These are phyloP conservation scores for Acephala macrosclerotiorum DNA, from an alignment of 2,329 filamentous ascomycete genomes.

Conservation along the genomic window DNA sequence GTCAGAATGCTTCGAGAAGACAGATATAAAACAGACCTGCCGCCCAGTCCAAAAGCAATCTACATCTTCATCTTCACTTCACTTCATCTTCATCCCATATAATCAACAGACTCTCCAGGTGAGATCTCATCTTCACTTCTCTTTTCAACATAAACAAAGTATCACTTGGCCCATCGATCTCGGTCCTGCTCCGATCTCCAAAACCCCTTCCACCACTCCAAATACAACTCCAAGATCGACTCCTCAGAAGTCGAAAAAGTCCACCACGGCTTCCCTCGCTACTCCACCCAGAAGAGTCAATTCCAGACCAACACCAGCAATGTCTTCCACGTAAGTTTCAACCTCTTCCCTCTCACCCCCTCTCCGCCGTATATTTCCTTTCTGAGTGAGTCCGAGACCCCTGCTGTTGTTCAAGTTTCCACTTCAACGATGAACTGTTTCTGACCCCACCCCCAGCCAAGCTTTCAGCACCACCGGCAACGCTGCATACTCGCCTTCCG, in stretches of 20 bases:
- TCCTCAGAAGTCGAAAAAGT: slow-evolving; percentile 7
- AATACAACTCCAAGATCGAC: slow-evolving; percentile 4
- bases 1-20: slow-evolving; percentile 7
- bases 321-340: slow-evolving; percentile 33
- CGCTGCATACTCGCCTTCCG: slow-evolving; percentile 46
- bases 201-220: slow-evolving; percentile 2
- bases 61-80: slow-evolving; percentile 10
- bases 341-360: slow-evolving; percentile 5
- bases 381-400: no score
- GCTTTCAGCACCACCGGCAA: slow-evolving; percentile 42
- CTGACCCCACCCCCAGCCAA: slow-evolving; percentile 7
- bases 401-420: background rate
- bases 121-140: slow-evolving; percentile 25
- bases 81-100: slow-evolving; percentile 20
- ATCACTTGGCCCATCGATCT: slow-evolving; percentile 26
- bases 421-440: slow-evolving; percentile 17
- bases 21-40: slow-evolving; percentile 8
- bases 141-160: slow-evolving; percentile 14
- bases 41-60: slow-evolving; percentile 21
- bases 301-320: slow-evolving; percentile 18
- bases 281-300: slow-evolving; percentile 4
- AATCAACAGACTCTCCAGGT: slow-evolving; percentile 30
- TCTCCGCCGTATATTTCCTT: slow-evolving; percentile 13
- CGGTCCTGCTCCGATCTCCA: slow-evolving; percentile 9
- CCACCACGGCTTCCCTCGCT: slow-evolving; percentile 7